Base-by-base conservation (phyloP, 305 asterid genomes). In the Rubia tinctorum region DNA sequence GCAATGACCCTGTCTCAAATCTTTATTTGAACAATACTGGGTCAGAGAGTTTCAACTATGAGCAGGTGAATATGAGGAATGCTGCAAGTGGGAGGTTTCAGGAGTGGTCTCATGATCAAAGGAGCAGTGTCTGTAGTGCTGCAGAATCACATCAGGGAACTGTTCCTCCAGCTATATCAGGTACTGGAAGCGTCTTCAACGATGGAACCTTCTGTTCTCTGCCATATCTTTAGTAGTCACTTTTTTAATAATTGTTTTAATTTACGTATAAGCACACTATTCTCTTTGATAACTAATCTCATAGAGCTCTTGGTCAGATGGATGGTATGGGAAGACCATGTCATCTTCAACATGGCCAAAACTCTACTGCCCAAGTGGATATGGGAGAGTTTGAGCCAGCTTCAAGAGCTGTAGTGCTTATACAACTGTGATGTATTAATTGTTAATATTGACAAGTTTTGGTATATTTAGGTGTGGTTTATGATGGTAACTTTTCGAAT, bases 301-400 rank as follows among this genome's bases (percentile, higher is more conserved):
- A 39, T 75, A 60, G 89, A 83, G 92, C 87, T 89, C 91, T 84
- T 89, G 97, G 75, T 82, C 92, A 86, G 98, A 91, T 86, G 93
- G 88, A 89, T 89, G 96, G 83, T 82, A 69, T 79, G 72, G 79
- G 69, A 65, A 69, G 66, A 71, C 84, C 80, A 75, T 81, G 82
- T 75, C 83, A 79, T 80, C 82, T 68, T 79, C 76, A 62, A 66
- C 76, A 30, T 66, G 84, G 95, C 80, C 82, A 87, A 75, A 88
- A 88, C 91, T 87, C 92, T 86, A 66, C 67, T 75, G 85, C 97
- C 98, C 91, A 83, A 91, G 91, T 89, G 91, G 87, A 86, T 81
- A 83, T 82, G 89, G 97, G 99, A 79, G 97, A 86, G 93, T 88
- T 91, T 89, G 87, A 88, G 88, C 91, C 95, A 81, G 84, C 88